phyloP scores from a whole-genome alignment of 108 stramenopile genomes.

The Skeletonema costatum region DNA sequence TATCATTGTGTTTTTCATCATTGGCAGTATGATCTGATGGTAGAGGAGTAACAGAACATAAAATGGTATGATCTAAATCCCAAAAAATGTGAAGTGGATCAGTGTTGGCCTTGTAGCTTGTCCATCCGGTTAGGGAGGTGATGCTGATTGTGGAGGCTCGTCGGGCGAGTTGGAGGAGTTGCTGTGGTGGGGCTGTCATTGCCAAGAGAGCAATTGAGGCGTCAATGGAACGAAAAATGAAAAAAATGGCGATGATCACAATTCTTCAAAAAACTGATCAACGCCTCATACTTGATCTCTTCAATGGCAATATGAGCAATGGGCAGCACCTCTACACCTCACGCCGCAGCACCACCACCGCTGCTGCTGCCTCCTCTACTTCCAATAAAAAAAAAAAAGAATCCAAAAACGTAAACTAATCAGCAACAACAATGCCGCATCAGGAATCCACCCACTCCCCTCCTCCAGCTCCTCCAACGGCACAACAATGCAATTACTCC shows the following conservation, averaged over 20 bases:
- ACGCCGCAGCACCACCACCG: not conserved
- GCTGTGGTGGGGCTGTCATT: not conserved
- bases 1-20: not conserved
- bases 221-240: too few species aligned
- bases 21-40: not conserved
- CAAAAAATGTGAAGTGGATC: constrained; percentile 48
- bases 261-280: too few species aligned
- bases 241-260: too few species aligned
- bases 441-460: not conserved
- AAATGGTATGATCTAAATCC: constrained; percentile 51
- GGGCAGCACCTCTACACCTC: not conserved
- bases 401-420: not conserved
- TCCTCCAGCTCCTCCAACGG: not conserved
- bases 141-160: constrained; percentile 8
- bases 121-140: constrained; percentile 22
- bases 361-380: not conserved
- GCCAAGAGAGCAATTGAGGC: not conserved
- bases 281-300: too few species aligned
- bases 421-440: not conserved
- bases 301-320: not conserved
- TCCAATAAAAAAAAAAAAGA: too few species aligned
- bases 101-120: constrained; percentile 27
- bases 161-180: constrained; percentile 26
- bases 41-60: constrained; percentile 44
- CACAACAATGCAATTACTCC: not conserved